Evolutionary conservation across 352 stramenopile genomes (phyloP).

Genomic region (Phytopythium delawarense): DNA sequence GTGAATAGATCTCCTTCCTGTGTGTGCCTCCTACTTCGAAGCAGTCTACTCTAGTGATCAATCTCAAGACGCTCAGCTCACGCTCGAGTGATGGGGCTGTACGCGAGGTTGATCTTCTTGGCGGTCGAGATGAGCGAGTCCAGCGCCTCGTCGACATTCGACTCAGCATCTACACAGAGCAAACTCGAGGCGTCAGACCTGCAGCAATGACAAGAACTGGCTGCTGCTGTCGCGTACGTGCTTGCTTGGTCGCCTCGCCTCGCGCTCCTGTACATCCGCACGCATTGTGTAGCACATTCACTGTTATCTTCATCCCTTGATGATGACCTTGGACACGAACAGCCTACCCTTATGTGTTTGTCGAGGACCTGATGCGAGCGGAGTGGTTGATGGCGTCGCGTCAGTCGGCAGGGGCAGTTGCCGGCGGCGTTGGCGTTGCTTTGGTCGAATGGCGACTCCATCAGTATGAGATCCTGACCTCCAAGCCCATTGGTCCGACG

Average conservation of each 20-base stretch:
- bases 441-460: not conserved
- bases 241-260: not conserved
- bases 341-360: not conserved
- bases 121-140: constrained; percentile 59
- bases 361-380: not conserved
- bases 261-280: not conserved
- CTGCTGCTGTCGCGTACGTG: not conserved
- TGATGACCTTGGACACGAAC: not conserved
- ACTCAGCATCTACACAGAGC: constrained; percentile 14
- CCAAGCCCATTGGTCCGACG: constrained; percentile 22
- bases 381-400: not conserved
- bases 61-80: not conserved
- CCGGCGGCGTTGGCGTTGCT: constrained; percentile 1
- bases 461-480: not conserved
- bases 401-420: not conserved
- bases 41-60: not conserved
- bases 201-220: not conserved
- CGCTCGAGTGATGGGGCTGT: constrained; percentile 13
- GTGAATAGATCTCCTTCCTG: constrained; percentile 9
- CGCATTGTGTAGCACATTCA: not conserved
- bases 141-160: constrained; percentile 45
- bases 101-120: constrained; percentile 54
- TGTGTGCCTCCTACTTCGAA: not conserved
- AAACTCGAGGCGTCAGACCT: not conserved
- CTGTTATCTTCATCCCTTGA: not conserved